A percentile compares a stretch with the other conserved stretches of the same genome.
These are phyloP conservation scores for Malassezia sp. DNA, from an alignment of 1,284 basidiomycete species.

Conservation along the genomic window DNA sequence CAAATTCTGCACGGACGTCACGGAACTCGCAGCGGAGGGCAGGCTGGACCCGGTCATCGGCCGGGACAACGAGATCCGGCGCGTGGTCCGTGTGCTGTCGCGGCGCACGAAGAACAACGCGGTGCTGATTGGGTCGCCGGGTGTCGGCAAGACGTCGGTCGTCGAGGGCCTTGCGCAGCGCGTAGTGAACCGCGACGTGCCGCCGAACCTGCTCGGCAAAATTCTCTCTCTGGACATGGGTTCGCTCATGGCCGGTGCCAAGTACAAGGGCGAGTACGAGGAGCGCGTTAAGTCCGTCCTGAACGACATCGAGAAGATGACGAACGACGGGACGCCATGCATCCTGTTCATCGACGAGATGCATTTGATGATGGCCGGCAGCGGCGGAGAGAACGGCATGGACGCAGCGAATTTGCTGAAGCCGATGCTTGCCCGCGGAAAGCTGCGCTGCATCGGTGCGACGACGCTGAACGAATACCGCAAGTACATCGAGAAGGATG, in stretches of 20 bases:
- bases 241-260: constrained; percentile 87
- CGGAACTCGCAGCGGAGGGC: constrained; percentile 53
- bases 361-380: constrained; percentile 43
- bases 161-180: constrained; percentile 92
- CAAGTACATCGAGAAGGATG: constrained; percentile 78
- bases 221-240: constrained; percentile 80
- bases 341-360: constrained; percentile 90
- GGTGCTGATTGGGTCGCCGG: constrained; percentile 62
- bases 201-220: constrained; percentile 69
- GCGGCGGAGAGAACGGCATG: constrained; percentile 37
- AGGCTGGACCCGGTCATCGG: constrained; percentile 56
- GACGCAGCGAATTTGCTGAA: constrained; percentile 45
- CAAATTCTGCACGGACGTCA: constrained; percentile 49
- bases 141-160: constrained; percentile 56
- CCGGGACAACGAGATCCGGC: constrained; percentile 41
- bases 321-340: constrained; percentile 68
- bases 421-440: constrained; percentile 61
- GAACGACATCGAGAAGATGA: constrained; percentile 78
- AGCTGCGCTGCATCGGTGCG: constrained; percentile 78
- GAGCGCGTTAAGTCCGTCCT: constrained; percentile 88
- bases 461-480: constrained; percentile 88
- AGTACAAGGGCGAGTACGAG: constrained; percentile 94
- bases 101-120: constrained; percentile 76
- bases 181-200: constrained; percentile 87
- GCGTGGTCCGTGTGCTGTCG: constrained; percentile 44